Evolutionary conservation across 1,284 basidiomycete genomes (phyloP), one percentile per base, ranked within the genome.

Genomic region (Moesziomyces globuligerus): DNA sequence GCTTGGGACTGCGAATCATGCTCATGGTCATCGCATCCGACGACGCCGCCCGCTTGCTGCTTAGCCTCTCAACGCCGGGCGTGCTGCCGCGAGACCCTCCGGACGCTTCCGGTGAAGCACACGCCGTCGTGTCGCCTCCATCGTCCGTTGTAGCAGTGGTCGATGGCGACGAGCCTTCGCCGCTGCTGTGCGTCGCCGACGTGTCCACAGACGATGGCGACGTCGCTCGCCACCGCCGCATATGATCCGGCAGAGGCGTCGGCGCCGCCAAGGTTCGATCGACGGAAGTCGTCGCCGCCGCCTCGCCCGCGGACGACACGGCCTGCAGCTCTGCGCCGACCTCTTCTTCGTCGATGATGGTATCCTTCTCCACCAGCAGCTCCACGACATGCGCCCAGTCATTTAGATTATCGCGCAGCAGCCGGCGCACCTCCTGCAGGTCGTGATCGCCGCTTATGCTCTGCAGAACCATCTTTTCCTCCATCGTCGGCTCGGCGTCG

Each of bases 151-250:
- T 75, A 8, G 74, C 74, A 7, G 57, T 68, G 4, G 74, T 75
- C 20, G 71, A 73, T 4, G 71, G 53, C 3, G 60, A 65, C n/a
- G 54, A 68, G 45, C 72, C 72, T 42, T 74, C 72, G n/a, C 57
- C 60, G 45, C 72, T 74, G 47, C 68, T 71, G 48, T 68, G 62
- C 4, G 72, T 74, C n/a, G 57, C 72, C 17, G 64, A 61, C 1
- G 74, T 75, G 50, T 75, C 74, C 37, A 75, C 74, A 7, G 74
- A 75, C 7, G 74, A 66, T n/a, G 74, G 72, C 38, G 70, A 73
- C 13, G 67, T 60, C 17, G 74, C 74, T 13, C 74, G 54, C 67
- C 72, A 75, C 36, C 68, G 70, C 10, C 74, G 67, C 58, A 75
- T 59, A 37, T 74, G 74, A 39, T 75, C 74, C 18, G 74, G 72